Evolutionary conservation across 164 flowering plant species (phyloP), one percentile per base, ranked within the genome.

Genomic region (Nelumbo lutea): DNA sequence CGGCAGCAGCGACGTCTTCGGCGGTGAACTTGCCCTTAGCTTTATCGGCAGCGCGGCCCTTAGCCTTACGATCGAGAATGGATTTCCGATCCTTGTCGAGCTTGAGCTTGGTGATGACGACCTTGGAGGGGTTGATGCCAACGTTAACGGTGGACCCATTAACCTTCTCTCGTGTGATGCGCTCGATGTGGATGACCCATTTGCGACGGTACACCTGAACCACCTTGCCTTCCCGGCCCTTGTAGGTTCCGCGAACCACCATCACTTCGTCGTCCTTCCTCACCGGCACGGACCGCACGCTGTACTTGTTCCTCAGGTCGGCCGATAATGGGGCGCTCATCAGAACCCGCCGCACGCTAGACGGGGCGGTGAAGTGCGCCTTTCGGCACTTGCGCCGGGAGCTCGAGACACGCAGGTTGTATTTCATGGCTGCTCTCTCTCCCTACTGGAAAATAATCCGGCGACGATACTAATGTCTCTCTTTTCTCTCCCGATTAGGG

Each of bases 101-200:
- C 27, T 27, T 27, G 27, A 27, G 27, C 27, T 27, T 27, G 27
- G 27, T 27, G 27, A 27, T 27, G 27, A 27, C 27, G 27, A 27
- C 27, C 27, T 27, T 27, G 27, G 27, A 27, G 27, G 27, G 27
- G 27, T 27, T 27, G 27, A 27, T 27, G 27, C 27, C 27, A 27
- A 27, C 27, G 27, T 27, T 27, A 27, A 27, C 27, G 27, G 27
- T 27, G 27, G 27, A 27, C 27, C 27, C 27, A 27, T 27, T 27
- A 27, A 27, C 27, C 27, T 55, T 55, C 58, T 55, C 58, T 14
- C 58, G 14, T 1, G 58, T 55, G 15, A 55, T 55, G 43, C 45
- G 42, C 63, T 60, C 43, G 44, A 60, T 11, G 14, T 60, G 63
- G 63, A 60, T 60, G 10, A 60, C 63, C 63, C 63, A 60, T 40